phyloP scores from a whole-genome alignment of 2,329 filamentous ascomycete genomes.

The Capronia epimyces region DNA sequence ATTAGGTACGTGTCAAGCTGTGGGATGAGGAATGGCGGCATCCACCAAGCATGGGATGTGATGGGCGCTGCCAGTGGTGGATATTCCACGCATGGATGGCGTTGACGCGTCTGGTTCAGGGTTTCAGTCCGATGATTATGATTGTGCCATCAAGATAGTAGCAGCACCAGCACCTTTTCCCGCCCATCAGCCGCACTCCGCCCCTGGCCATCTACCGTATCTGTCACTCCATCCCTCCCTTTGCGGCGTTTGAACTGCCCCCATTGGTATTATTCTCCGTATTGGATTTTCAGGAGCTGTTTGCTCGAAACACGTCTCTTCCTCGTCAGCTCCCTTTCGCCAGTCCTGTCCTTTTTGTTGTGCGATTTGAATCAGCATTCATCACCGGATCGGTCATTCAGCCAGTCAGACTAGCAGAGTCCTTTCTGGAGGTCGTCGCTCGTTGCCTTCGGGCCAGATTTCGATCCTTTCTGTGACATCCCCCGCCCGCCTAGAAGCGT shows the following conservation, averaged over 20 bases:
- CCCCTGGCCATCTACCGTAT: not conserved
- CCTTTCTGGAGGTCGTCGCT: not conserved
- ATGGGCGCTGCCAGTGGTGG: not conserved
- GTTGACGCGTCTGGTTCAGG: not conserved
- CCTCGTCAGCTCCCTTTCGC: not conserved
- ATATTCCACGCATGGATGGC: not conserved
- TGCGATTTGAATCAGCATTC: not conserved
- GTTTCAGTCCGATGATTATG: no score
- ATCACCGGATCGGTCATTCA: not conserved
- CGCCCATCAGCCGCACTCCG: not conserved
- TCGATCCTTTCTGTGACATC: not conserved
- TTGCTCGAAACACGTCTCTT: not conserved
- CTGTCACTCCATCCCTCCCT: not conserved
- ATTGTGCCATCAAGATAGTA: not conserved
- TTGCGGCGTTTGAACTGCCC: not conserved
- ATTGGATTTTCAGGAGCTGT: not conserved
- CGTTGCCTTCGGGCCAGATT: not conserved
- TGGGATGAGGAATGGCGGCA: not conserved
- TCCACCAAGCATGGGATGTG: not conserved
- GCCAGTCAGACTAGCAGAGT: not conserved
- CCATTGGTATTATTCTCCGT: constrained; percentile 1
- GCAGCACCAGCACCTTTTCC: not conserved
- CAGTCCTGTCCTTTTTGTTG: not conserved
- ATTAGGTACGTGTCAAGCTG: not conserved
- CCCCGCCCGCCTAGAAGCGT: not conserved